Evolutionary conservation across 345 rosid genomes (phyloP), one percentile per base, ranked within the genome.

Genomic region (Brassica juncea): DNA sequence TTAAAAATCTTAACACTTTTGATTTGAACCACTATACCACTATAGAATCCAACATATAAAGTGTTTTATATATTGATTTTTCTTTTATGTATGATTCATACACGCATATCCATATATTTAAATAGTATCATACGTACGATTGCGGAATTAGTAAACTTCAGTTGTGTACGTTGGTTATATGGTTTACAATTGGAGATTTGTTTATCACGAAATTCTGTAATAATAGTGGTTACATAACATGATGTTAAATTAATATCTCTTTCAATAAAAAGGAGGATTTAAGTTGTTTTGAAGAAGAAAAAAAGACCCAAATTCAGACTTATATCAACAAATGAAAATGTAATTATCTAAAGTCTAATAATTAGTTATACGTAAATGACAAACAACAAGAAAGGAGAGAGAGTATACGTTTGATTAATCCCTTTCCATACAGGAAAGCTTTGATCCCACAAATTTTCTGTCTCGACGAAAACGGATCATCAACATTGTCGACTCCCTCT

Each of bases 391-490:
- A 15, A 25, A 0, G 15, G 52, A 42, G 12, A n/a, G 12, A 37
- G 10, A 44, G 25, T 7, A 66, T 62, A 63, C 34, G 14, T 72
- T 69, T 52, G 71, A 74, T 74, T 64, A 32, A 25, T 75, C 61
- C 28, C 21, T 27, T 70, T 70, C 54, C 62, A 62, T 70, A 54
- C 54, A 30, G 67, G 71, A 63, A 64, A 69, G 31, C 71, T 39
- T 70, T 63, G 79, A 74, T 78, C 83, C 83, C 83, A 80, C 76
- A 80, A 80, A 70, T 54, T 70, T 60, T 15, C 6, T 64, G 72
- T 75, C 79, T 75, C 79, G 54, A 74, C 83, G 39, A 74, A 80
- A 80, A 70, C 25, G 62, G 71, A 35, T 35, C 42, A 70, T 54
- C 72, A 74, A 63, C 39, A 80, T 69, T 69, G 72, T 69, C 71